phyloP scores from a whole-genome alignment of 2,329 filamentous ascomycete genomes.

The Ascosphaera acerosa region DNA sequence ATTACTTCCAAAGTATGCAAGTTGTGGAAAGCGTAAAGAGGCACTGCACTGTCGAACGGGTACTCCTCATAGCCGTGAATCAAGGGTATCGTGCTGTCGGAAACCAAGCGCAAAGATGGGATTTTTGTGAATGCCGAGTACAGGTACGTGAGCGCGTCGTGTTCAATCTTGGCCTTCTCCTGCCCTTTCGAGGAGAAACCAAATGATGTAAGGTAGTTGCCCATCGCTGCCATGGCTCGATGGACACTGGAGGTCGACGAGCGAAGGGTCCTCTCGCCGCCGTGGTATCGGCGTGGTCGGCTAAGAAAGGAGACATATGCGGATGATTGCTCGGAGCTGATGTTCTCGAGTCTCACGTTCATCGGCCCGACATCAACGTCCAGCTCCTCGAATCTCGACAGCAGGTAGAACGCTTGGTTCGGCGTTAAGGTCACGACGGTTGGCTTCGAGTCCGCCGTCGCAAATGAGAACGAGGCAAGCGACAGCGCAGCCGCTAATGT shows the following conservation, averaged over 20 bases:
- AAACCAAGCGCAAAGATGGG: slow-evolving; percentile 64
- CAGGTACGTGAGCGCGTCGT: slow-evolving; percentile 81
- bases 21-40: slow-evolving; percentile 93
- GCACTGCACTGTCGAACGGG: slow-evolving; percentile 90
- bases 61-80: slow-evolving; percentile 94
- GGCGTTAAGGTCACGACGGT: slow-evolving; percentile 81
- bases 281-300: slow-evolving; percentile 55
- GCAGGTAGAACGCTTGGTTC: slow-evolving; percentile 87
- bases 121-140: slow-evolving; percentile 99
- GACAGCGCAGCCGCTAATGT: slow-evolving; percentile 64
- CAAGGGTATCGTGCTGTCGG: slow-evolving; percentile 75
- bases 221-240: slow-evolving; percentile 95
- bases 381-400: slow-evolving; percentile 85
- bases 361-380: slow-evolving; percentile 78
- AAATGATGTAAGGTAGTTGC: slow-evolving; percentile 70
- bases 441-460: slow-evolving; percentile 64
- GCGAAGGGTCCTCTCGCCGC: slow-evolving; percentile 68
- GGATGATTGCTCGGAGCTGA: slow-evolving; percentile 65
- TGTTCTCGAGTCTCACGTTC: slow-evolving; percentile 85
- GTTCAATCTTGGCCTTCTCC: slow-evolving; percentile 67
- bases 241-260: slow-evolving; percentile 90
- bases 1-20: slow-evolving; percentile 79
- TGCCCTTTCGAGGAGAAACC: slow-evolving; percentile 59
- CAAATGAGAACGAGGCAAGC: slow-evolving; percentile 59
- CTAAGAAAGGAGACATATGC: slow-evolving; percentile 88